Conservation (phyloP, 2,329 filamentous ascomycete species). For the Arthrobotrys megalospora region DNA sequence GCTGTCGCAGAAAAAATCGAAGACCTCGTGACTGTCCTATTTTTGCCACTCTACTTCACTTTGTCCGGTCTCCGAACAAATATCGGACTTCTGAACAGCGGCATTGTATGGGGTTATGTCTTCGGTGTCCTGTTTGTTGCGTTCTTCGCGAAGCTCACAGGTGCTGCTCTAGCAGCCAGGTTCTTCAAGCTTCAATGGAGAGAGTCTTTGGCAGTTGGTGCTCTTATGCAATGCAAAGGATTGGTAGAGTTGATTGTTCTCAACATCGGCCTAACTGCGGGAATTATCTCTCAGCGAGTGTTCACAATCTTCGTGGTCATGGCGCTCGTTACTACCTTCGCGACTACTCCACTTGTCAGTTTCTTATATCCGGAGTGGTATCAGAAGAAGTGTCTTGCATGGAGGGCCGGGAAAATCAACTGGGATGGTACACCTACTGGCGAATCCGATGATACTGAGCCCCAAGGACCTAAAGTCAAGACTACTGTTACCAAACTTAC, state of each 20-base stretch:
- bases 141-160: conserved; percentile 86
- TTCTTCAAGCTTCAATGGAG: conserved; percentile 86
- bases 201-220: conserved; percentile 88
- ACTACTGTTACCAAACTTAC: conserved; percentile 77
- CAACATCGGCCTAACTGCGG: conserved; percentile 40
- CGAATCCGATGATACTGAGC: conserved; percentile 67
- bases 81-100: conserved; percentile 83
- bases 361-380: conserved; percentile 83
- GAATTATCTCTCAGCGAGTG: conserved; percentile 44
- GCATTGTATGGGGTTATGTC: conserved; percentile 90
- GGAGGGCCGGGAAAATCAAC: conserved; percentile 87
- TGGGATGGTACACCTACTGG: conserved; percentile 77
- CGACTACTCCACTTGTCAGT: conserved; percentile 82
- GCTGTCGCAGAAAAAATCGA: conserved; percentile 95
- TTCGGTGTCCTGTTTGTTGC: conserved; percentile 86
- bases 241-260: conserved; percentile 76
- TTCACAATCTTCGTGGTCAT: conserved; percentile 47
- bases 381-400: conserved; percentile 79
- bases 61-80: conserved; percentile 91
- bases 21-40: conserved; percentile 85
- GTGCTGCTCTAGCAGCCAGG: conserved; percentile 81
- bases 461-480: conserved; percentile 66
- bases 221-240: conserved; percentile 96
- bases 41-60: conserved; percentile 92
- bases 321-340: conserved; percentile 87